phyloP scores from a whole-genome alignment of 768 basidiomycete genomes.

The Boletus sensibilis region DNA sequence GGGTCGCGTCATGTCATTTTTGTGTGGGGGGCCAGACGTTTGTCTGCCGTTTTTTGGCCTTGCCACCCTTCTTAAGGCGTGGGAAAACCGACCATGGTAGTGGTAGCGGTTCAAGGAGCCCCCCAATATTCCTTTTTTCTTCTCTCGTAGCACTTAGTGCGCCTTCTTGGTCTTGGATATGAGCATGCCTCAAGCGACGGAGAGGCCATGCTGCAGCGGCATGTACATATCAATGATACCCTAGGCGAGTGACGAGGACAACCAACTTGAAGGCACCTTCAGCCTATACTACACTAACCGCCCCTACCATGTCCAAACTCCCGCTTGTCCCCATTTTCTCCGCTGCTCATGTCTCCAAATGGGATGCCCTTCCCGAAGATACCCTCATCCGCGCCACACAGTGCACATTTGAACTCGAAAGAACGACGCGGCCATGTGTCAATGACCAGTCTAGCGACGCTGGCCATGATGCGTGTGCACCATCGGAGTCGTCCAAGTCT shows the following conservation, averaged over 20 bases:
- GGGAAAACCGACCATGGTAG: no score
- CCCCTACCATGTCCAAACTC: conserved; percentile 15
- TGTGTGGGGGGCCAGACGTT: no score
- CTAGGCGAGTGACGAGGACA: neutral
- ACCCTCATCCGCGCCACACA: neutral
- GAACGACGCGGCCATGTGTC: neutral
- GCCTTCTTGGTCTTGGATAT: neutral
- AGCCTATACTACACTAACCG: neutral
- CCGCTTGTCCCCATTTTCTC: conserved; percentile 31
- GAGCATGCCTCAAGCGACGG: neutral
- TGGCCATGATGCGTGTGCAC: neutral
- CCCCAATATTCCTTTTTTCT: no score
- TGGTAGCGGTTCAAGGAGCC: no score
- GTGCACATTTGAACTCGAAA: neutral
- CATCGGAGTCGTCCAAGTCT: neutral
- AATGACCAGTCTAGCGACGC: neutral
- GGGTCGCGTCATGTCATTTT: no score
- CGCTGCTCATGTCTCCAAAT: conserved; percentile 31
- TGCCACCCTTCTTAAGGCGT: no score
- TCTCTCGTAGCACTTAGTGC: neutral
- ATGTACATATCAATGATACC: neutral
- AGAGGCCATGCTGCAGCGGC: conserved; percentile 14
- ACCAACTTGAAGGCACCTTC: neutral
- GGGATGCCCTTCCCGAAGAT: conserved; percentile 19
- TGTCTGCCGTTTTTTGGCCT: no score